Base-by-base conservation (phyloP, 1,284 basidiomycete species). In the Tausonia pullulans region DNA sequence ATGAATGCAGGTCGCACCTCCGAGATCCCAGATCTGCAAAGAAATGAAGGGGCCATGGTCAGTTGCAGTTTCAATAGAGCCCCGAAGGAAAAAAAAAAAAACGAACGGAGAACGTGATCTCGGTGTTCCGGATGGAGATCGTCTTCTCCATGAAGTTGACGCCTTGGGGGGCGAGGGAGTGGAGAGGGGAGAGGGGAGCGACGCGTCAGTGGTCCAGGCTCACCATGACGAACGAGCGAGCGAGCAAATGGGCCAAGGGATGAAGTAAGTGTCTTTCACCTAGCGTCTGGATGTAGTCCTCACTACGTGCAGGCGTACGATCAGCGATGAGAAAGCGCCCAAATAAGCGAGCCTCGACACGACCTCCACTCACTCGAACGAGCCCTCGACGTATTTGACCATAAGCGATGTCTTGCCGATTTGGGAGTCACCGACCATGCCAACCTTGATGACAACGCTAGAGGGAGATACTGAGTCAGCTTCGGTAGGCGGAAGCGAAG, bases 91-190 rank as follows among this genome's bases (percentile, higher is more conserved):
- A 13, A 48, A 2, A 48, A 7, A 13, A 11, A 43, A 0, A 0
- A 71, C 76, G 62, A 62, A 77, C 76, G 70, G 92, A 96, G 79
- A 98, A 98, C 3, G 93, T 98, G 78, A 98, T 97, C 65, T 96
- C 95, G 62, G 94, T 98, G 76, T 95, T 87, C 69, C 94, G 86
- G 70, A 98, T 95, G 64, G 88, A 89, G 72, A 98, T 97, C 49
- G 92, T 93, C 81, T 96, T 97, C 81, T 97, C 94, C 94, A 98
- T 97, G 77, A 97, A 97, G 78, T 97, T 97, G 79, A 97, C 94
- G 79, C 93, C 89, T 90, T 68, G 27, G 27, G 27, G 27, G 27
- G 27, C 27, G 27, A 27, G 27, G 27, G 27, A 2, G 27, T 27
- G 27, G 27, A 27, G 27, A 27, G 27, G 27, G 27, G 27, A 27